Evolutionary conservation across 495 filamentous ascomycete species (phyloP), one percentile per base, ranked within the genome.

Genomic region (Amphirosellinia nigrospora): DNA sequence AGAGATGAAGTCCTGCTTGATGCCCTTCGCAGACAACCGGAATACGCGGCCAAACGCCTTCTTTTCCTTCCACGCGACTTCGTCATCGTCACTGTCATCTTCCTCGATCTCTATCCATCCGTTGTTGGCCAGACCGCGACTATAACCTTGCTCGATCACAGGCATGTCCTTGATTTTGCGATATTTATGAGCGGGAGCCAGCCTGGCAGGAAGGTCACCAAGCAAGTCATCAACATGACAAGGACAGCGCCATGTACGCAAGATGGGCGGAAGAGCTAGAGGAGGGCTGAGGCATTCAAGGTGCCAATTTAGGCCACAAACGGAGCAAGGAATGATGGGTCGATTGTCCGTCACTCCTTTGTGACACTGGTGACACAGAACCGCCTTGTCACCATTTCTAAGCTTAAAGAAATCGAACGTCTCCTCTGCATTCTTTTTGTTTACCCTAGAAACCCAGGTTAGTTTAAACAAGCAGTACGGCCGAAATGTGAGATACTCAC

Each of bases 201-300:
- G 78, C 36, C 71, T 41, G 7, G 65, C 78, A 2, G 84, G 81
- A 1, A 85, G 58, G 38, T 78, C 74, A 8, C 64, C 68, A 3
- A 88, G 79, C 19, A 87, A 74, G 34, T 86, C 83, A 55, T 93
- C 91, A 41, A 91, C 84, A 79, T 99, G 96, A 75, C 89, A 89
- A 69, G 96, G 95, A 74, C 96, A 99, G 83, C 89, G 90, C 94
- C 94, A 99, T 34, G 88, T 91, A 62, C 88, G 84, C 55, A 89
- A 83, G 6, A 85, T 75, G 5, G 95, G 94, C 16, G 93, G 92
- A 59, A 89, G 86, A 34, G 94, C 89, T 76, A 94, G 77, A 34
- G 96, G 96, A 3, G 93, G 92, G 76, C 94, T 89, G 19, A 96
- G 81, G 79, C 96, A 99, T 80, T 98, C 95, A 19, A 98, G 82